These are phyloP conservation scores for Mrakia gelida DNA, from an alignment of 768 basidiomycete species.

Conservation along the genomic window DNA sequence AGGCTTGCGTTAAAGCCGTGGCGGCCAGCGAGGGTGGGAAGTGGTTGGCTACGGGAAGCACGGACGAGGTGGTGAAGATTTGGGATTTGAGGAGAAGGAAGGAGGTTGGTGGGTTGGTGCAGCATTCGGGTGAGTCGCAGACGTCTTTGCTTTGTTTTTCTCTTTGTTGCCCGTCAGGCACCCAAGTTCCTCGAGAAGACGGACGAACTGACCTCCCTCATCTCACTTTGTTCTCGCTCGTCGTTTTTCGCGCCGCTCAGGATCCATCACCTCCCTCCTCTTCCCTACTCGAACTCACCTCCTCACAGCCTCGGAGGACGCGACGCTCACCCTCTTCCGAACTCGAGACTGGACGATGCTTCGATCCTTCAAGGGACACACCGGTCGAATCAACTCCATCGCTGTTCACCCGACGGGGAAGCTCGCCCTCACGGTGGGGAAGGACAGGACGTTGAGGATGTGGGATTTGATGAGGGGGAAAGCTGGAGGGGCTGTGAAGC, in stretches of 20 bases:
- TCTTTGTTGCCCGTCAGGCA: too few species aligned
- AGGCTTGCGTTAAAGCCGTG: slow-evolving; percentile 85
- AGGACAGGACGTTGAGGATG: slow-evolving; percentile 85
- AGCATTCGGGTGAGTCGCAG: slow-evolving; percentile 70
- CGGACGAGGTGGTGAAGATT: slow-evolving; percentile 94
- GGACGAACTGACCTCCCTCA: too few species aligned
- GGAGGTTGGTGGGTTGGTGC: slow-evolving; percentile 90
- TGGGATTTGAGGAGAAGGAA: slow-evolving; percentile 90
- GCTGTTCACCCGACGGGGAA: slow-evolving; percentile 92
- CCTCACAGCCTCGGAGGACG: slow-evolving; percentile 87
- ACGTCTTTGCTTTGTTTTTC: neutral
- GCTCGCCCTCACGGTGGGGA: slow-evolving; percentile 83
- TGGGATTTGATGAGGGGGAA: slow-evolving; percentile 98
- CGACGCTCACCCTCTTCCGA: slow-evolving; percentile 80
- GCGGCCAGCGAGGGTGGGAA: slow-evolving; percentile 84
- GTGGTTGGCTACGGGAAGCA: slow-evolving; percentile 90
- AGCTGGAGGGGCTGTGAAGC: slow-evolving; percentile 78
- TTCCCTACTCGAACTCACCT: slow-evolving; percentile 88
- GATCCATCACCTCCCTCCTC: slow-evolving; percentile 80
- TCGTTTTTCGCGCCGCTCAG: too few species aligned
- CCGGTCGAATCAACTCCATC: slow-evolving; percentile 81
- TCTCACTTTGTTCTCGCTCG: too few species aligned
- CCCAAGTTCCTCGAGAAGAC: too few species aligned
- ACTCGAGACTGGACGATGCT: slow-evolving; percentile 92
- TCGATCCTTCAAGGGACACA: slow-evolving; percentile 84